A percentile compares a stretch with the other conserved stretches of the same genome.
Evolutionary conservation across 768 basidiomycete genomes (phyloP).

Genomic region (Kwoniella mangroviensis): DNA sequence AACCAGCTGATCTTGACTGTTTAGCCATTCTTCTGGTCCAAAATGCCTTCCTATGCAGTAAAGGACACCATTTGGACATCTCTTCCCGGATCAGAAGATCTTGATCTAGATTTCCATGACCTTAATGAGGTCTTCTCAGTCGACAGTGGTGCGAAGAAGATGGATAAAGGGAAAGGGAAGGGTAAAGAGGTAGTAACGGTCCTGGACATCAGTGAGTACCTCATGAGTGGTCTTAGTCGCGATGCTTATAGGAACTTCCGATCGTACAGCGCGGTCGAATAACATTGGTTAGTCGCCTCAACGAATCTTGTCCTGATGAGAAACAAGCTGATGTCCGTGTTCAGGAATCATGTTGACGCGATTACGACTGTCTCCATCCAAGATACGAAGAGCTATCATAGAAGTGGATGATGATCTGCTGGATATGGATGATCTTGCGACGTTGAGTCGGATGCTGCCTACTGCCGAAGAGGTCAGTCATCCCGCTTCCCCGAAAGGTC

Average conservation of each 20-base stretch:
- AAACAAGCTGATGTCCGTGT: not conserved
- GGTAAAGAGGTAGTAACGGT: conserved; percentile 69
- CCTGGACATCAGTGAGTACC: conserved; percentile 67
- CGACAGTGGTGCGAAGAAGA: conserved; percentile 30
- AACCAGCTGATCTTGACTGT: not conserved
- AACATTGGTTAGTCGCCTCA: conserved; percentile 68
- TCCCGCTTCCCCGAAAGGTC: not conserved
- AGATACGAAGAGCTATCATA: conserved; percentile 74
- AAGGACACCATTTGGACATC: conserved; percentile 74
- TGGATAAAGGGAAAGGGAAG: conserved; percentile 61
- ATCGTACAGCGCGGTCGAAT: conserved; percentile 68
- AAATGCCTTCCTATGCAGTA: conserved; percentile 63
- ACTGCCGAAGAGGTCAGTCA: conserved; percentile 74
- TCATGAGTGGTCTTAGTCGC: too few species aligned
- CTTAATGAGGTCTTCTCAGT: conserved; percentile 75
- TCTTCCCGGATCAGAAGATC: conserved; percentile 43
- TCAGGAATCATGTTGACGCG: conserved; percentile 84
- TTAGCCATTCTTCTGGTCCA: conserved; percentile 89
- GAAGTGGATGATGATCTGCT: conserved; percentile 72
- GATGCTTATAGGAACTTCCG: not conserved
- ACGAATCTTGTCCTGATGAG: not conserved
- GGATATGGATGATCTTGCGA: conserved; percentile 74
- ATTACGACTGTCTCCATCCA: conserved; percentile 68
- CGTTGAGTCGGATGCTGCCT: conserved; percentile 75
- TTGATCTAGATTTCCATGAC: conserved; percentile 69